Evolutionary conservation across 441 rosid genomes (phyloP).

Genomic region (Gossypium schwendimanii): DNA sequence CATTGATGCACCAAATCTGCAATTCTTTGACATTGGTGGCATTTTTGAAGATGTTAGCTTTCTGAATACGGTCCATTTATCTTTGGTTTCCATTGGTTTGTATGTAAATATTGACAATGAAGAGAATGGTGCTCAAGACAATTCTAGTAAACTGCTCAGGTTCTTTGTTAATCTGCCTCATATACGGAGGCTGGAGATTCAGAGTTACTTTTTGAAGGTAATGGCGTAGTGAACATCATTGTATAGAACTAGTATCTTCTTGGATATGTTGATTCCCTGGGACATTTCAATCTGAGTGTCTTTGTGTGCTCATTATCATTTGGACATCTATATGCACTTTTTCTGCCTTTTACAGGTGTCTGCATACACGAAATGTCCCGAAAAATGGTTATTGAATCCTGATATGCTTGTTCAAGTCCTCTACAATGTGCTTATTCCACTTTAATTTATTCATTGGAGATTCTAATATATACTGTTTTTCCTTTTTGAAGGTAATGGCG

Average conservation of each 20-base stretch:
- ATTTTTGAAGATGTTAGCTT: constrained; percentile 51
- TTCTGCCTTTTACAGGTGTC: not conserved
- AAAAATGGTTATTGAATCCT: not conserved
- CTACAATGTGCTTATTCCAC: not conserved
- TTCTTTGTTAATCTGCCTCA: constrained; percentile 64
- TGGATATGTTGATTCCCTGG: not conserved
- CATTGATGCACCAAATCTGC: constrained; percentile 57
- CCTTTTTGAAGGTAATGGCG: constrained; percentile 50
- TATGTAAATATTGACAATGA: constrained; percentile 39
- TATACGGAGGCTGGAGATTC: constrained; percentile 62
- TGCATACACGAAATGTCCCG: not conserved
- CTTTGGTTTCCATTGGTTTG: constrained; percentile 55
- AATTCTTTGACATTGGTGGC: constrained; percentile 64
- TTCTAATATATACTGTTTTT: no score
- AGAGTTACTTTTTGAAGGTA: constrained; percentile 70
- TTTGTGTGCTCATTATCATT: not conserved
- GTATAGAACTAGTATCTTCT: not conserved
- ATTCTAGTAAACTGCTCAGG: constrained; percentile 48
- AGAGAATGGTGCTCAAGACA: constrained; percentile 19
- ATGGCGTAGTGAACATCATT: not conserved
- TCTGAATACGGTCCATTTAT: constrained; percentile 38
- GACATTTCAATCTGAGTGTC: not conserved
- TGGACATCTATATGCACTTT: not conserved
- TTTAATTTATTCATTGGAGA: not conserved
- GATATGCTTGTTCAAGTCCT: not conserved